These are phyloP conservation scores for Fraxinus paxiana DNA, from an alignment of 305 asterid genomes.

Conservation along the genomic window DNA sequence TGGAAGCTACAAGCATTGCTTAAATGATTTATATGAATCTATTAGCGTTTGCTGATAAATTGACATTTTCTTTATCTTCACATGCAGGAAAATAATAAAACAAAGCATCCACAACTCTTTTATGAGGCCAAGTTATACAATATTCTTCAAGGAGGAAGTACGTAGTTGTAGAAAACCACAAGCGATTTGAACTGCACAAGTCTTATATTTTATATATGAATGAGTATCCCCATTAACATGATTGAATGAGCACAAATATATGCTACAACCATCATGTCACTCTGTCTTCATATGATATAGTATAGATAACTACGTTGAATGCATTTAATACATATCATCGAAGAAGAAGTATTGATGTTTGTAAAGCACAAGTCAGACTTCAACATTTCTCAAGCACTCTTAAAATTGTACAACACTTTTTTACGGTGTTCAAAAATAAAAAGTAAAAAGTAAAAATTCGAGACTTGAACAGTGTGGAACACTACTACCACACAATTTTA, in stretches of 20 bases:
- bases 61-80: constrained; percentile 6
- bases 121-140: constrained; percentile 91
- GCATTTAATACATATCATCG: neutral
- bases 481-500: neutral
- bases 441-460: neutral
- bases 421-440: neutral
- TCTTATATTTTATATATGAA: constrained; percentile 25
- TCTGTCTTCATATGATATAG: neutral
- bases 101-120: constrained; percentile 92
- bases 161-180: constrained; percentile 28
- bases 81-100: constrained; percentile 83
- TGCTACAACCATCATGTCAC: neutral
- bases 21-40: neutral
- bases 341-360: neutral
- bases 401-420: neutral
- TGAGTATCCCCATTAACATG: neutral
- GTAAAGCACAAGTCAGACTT: neutral
- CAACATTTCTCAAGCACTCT: neutral
- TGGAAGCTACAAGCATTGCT: neutral
- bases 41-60: constrained; percentile 13
- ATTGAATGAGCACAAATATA: neutral
- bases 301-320: neutral
- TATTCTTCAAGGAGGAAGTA: constrained; percentile 95
- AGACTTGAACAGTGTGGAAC: neutral
- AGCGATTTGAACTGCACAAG: constrained; percentile 17